phyloP scores from a whole-genome alignment of 148 eudicot genomes.

The Silene latifolia region DNA sequence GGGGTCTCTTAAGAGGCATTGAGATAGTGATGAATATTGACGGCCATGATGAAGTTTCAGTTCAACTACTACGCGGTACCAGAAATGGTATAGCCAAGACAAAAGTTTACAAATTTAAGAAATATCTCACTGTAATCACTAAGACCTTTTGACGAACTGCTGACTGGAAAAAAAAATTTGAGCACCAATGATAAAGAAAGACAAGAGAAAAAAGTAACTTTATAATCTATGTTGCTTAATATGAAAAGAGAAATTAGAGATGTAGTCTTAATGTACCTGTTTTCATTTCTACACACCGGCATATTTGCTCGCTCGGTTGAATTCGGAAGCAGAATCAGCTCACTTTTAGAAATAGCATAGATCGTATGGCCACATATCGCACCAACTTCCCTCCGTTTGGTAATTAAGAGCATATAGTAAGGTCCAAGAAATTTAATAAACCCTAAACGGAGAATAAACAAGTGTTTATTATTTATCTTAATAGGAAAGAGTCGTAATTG shows the following conservation, averaged over 20 bases:
- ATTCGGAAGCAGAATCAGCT: slow-evolving; percentile 63
- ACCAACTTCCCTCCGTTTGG: slow-evolving; percentile 80
- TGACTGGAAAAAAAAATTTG: neutral
- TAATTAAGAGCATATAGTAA: slow-evolving; percentile 83
- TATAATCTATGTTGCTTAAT: no score
- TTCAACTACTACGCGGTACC: neutral
- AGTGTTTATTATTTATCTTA: neutral
- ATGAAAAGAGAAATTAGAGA: neutral
- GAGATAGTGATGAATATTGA: neutral
- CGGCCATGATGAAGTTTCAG: neutral
- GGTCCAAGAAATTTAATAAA: slow-evolving; percentile 89
- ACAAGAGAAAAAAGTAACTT: neutral
- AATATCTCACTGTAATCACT: slow-evolving; percentile 1
- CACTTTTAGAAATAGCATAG: slow-evolving; percentile 79
- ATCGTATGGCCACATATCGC: slow-evolving; percentile 76
- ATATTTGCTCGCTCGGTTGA: slow-evolving; percentile 36
- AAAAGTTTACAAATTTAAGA: neutral
- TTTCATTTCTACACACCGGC: slow-evolving; percentile 45
- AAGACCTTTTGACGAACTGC: neutral
- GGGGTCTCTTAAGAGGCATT: neutral
- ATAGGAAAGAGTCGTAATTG: neutral
- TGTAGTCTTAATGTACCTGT: slow-evolving; percentile 42
- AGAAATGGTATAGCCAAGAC: neutral
- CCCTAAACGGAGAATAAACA: slow-evolving; percentile 34
- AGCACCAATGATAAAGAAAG: neutral